Base-by-base conservation (phyloP, 2,329 filamentous ascomycete genomes). In the Leptoxyphium fumago region DNA sequence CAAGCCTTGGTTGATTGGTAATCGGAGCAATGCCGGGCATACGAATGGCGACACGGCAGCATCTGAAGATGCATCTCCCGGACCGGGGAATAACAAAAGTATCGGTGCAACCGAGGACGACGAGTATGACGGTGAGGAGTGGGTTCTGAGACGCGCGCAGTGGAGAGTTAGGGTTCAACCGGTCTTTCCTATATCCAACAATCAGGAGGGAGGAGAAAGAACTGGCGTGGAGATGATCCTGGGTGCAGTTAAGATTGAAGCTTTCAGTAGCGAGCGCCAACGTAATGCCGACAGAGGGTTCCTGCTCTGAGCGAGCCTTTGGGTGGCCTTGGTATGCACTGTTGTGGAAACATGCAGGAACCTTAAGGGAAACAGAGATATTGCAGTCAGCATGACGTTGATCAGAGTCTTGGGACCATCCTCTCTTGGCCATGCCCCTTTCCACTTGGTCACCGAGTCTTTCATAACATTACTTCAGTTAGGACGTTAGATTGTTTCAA, bases 211-310 rank as follows among this genome's bases (percentile, higher is more conserved):
- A 40, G 53, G 48, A 7, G 50, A 45, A 45, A 36, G 15, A 15
- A 46, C 45, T 43, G 50, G 45, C 10, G 47, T 56, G 50, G 57
- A 61, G 45, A 48, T 57, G 4, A 49, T 56, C 8, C 43, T 57
- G 13, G 49, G 47, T 13, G 57, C 58, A 8, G 56, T 61, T 13
- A 61, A 58, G 50, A 49, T 60, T 11, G 55, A 58, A 30, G 57
- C 54, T n/a, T 53, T 45, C 29, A 52, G 48, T 14, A 49, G 18
- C 14, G 56, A 58, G 46, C 43, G 50, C 38, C 50, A 43, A 38
- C 43, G 54, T 40, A 59, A 57, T 46, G 49, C 47, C 5, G 46
- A 39, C 9, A 49, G 54, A 39, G 48, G 41, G 13, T 60, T 58
- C 42, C 38, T 56, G 36, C 39, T 38, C 21, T 53, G 40, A 46